Evolutionary conservation across 352 stramenopile genomes (phyloP).

Genomic region (Phytophthora aleatoria): DNA sequence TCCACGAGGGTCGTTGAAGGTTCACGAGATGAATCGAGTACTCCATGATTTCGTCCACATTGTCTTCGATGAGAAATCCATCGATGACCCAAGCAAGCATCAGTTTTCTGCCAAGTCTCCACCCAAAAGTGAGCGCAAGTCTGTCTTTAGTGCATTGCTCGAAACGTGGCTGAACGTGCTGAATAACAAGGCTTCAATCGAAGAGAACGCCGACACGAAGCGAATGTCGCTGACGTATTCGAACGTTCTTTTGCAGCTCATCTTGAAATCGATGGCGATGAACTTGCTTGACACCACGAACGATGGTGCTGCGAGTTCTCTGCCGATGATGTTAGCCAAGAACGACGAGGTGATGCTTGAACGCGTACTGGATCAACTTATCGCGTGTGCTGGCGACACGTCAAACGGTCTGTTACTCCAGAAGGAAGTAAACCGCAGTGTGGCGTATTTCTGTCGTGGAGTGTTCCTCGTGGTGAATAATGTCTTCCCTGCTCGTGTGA

Average conservation of each 20-base stretch:
- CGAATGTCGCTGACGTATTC: slow-evolving; percentile 53
- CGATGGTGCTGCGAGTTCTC: neutral
- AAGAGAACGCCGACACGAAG: slow-evolving; percentile 54
- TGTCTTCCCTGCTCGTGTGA: slow-evolving; percentile 44
- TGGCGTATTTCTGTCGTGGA: slow-evolving; percentile 57
- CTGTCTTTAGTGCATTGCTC: slow-evolving; percentile 48
- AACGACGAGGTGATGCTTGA: slow-evolving; percentile 55
- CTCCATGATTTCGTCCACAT: slow-evolving; percentile 60
- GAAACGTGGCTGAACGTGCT: slow-evolving; percentile 65
- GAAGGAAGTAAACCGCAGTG: slow-evolving; percentile 72
- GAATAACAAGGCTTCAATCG: slow-evolving; percentile 39
- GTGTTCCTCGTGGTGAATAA: slow-evolving; percentile 64
- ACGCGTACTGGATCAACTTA: slow-evolving; percentile 47
- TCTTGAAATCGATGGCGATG: slow-evolving; percentile 73
- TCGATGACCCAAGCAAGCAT: slow-evolving; percentile 22
- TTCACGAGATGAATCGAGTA: slow-evolving; percentile 49
- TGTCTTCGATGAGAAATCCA: slow-evolving; percentile 58
- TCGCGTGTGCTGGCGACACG: slow-evolving; percentile 36
- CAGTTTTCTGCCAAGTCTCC: slow-evolving; percentile 4
- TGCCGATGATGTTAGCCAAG: slow-evolving; percentile 22
- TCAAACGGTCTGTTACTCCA: slow-evolving; percentile 51
- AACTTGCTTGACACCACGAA: slow-evolving; percentile 14
- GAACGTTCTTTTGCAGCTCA: slow-evolving; percentile 62
- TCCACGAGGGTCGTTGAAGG: slow-evolving; percentile 38
- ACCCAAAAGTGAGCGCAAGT: slow-evolving; percentile 16